Base-by-base conservation (phyloP, 2,329 filamentous ascomycete genomes). In the Zasmidium angulare region DNA sequence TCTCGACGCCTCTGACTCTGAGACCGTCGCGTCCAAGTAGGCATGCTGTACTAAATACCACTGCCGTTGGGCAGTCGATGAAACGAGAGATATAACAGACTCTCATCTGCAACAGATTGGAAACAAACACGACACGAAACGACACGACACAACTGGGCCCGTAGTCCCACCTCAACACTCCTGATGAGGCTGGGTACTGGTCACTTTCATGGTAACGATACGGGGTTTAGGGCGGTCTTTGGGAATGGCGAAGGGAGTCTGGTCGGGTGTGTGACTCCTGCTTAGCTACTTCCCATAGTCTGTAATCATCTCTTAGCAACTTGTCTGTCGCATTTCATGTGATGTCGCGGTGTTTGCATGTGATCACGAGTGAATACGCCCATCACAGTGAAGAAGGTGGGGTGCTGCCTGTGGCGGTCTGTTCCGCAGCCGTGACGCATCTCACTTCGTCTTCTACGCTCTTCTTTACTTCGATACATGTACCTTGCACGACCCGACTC, bases 1-100 rank as follows among this genome's bases (percentile, higher is more conserved):
- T 66, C 86, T 98, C 49, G 92, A 97, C 78, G 93, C 92, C 47
- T 96, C 91, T 60, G 93, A 98, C 67, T 90, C 96, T 75, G 93
- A 98, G 68, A 75, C 72, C 48, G 67, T 74, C 46, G 68, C 70
- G 21, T 71, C 60, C 22, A 51, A 49, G 50, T 55, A 55, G 24
- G 17, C 23, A 46, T 29, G 7, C 12, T 55, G 53, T 54, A 47
- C 36, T 24, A 31, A 4, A 46, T 53, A 21, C 24, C 23, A 48
- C 17, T 20, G 40, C 36, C 19, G 2, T 14, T 43, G 19, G 17
- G 29, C 53, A 14, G 53, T 11, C n/a, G 43, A 36, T 17, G 36
- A 43, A 29, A 43, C 36, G 36, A 43, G 36, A 55, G 53, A 26
- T 24, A 29, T 22, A 26, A 48, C 11, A 2, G 12, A 53, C 21